Evolutionary conservation across 2,329 filamentous ascomycete genomes (phyloP).

Genomic region (Arthroderma uncinatum): DNA sequence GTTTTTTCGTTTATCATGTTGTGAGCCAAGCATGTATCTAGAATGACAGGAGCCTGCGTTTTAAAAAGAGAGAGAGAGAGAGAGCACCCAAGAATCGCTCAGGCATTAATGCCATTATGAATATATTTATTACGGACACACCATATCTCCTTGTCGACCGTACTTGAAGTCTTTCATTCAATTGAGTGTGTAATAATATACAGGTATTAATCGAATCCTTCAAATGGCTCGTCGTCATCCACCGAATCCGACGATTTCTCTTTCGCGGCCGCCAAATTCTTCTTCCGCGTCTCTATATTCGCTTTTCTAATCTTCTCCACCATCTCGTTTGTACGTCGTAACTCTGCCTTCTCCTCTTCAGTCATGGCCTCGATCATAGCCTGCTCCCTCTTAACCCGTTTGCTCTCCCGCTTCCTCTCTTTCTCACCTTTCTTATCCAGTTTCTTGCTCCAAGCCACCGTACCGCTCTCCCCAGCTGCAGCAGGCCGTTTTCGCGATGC

Average conservation of each 20-base stretch:
- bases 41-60: not conserved
- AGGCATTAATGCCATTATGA: not conserved
- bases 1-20: not conserved
- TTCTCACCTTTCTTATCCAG: constrained; percentile 54
- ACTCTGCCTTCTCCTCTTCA: constrained; percentile 55
- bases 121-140: not conserved
- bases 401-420: constrained; percentile 52
- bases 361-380: constrained; percentile 55
- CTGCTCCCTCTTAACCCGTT: constrained; percentile 52
- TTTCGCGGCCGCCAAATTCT: not conserved
- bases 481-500: constrained; percentile 42
- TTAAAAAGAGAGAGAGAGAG: not conserved
- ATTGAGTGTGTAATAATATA: not conserved
- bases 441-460: constrained; percentile 60
- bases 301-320: constrained; percentile 52
- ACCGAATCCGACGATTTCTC: constrained; percentile 14
- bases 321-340: constrained; percentile 53
- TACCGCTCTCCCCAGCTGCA: constrained; percentile 40
- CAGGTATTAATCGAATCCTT: constrained; percentile 41
- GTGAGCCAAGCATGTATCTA: not conserved
- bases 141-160: not conserved
- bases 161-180: not conserved
- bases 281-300: constrained; percentile 29
- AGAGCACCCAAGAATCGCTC: not conserved
- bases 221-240: constrained; percentile 42